Conservation (phyloP, 495 filamentous ascomycete genomes). For the Lentithecium fluviatile region DNA sequence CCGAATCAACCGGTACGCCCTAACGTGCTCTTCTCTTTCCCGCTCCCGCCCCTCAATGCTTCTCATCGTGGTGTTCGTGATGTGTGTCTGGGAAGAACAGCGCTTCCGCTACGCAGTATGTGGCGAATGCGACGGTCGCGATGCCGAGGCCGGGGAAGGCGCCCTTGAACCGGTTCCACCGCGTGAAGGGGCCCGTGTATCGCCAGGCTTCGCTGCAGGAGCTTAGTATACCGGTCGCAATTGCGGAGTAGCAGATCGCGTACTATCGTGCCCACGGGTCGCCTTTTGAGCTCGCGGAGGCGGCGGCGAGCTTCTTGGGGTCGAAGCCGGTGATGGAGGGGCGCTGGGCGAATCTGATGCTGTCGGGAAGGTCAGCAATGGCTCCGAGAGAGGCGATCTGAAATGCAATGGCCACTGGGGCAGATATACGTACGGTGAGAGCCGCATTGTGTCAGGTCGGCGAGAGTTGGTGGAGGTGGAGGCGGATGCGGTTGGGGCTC, state of each 20-base stretch:
- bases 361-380: conserved; percentile 30
- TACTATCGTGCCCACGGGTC: conserved; percentile 89
- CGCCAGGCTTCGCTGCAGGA: conserved; percentile 82
- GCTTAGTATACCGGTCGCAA: not conserved
- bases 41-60: not conserved
- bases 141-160: conserved; percentile 88
- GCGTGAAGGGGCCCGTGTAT: conserved; percentile 83
- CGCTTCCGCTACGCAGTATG: conserved; percentile 85
- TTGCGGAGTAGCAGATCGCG: conserved; percentile 17
- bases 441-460: not conserved
- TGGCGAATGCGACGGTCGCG: conserved; percentile 84
- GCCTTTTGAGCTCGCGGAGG: conserved; percentile 64
- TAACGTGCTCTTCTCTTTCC: conserved; percentile 2
- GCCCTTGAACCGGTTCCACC: conserved; percentile 81
- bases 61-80: conserved; percentile 54
- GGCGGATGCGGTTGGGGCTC: not conserved
- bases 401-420: not conserved
- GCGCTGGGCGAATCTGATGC: conserved; percentile 51
- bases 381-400: not conserved
- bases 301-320: conserved; percentile 65
- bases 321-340: conserved; percentile 85
- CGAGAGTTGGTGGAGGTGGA: not conserved
- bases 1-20: conserved; percentile 21
- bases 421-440: conserved; percentile 10
- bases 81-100: conserved; percentile 80